These are phyloP conservation scores for Neofusicoccum laricinum DNA, from an alignment of 2,329 filamentous ascomycete species.

Conservation along the genomic window DNA sequence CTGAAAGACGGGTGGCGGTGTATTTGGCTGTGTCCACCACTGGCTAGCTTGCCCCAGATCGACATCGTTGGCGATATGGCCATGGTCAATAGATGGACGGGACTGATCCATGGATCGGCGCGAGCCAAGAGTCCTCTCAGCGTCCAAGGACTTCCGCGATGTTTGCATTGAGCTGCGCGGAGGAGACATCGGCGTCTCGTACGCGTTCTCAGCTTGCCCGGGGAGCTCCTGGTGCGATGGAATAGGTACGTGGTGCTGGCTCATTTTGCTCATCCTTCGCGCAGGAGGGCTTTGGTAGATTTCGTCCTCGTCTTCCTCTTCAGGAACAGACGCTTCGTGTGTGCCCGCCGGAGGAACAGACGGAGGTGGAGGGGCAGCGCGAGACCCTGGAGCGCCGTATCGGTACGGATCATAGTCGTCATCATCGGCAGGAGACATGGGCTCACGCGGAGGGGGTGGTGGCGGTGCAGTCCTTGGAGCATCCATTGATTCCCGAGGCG, in stretches of 20 bases:
- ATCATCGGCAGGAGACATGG: slow-evolving; percentile 36
- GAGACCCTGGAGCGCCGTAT: slow-evolving; percentile 41
- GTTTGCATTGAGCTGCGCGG: slow-evolving; percentile 25
- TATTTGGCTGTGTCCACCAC: slow-evolving; percentile 85
- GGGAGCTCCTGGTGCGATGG: slow-evolving; percentile 35
- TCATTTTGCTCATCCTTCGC: slow-evolving; percentile 21
- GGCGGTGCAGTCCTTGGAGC: slow-evolving; percentile 58
- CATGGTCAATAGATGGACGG: slow-evolving; percentile 72
- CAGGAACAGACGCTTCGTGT: slow-evolving; percentile 19
- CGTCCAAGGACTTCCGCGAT: slow-evolving; percentile 62
- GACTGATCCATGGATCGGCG: slow-evolving; percentile 71
- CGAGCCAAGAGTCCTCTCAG: slow-evolving; percentile 50
- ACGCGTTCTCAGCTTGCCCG: slow-evolving; percentile 21
- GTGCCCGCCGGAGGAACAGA: slow-evolving; percentile 32
- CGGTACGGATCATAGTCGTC: slow-evolving; percentile 70
- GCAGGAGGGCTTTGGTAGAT: slow-evolving; percentile 33
- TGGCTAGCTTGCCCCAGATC: slow-evolving; percentile 70
- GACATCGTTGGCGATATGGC: slow-evolving; percentile 83
- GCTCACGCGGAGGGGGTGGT: slow-evolving; percentile 56
- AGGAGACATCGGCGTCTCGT: slow-evolving; percentile 33
- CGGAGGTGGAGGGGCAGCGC: slow-evolving; percentile 32
- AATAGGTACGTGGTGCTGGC: slow-evolving; percentile 31
- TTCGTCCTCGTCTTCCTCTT: slow-evolving; percentile 32
- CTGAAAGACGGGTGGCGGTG: slow-evolving; percentile 77
- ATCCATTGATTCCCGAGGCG: slow-evolving; percentile 67